Base-by-base conservation (phyloP, 495 filamentous ascomycete species). In the Neurospora sp. region DNA sequence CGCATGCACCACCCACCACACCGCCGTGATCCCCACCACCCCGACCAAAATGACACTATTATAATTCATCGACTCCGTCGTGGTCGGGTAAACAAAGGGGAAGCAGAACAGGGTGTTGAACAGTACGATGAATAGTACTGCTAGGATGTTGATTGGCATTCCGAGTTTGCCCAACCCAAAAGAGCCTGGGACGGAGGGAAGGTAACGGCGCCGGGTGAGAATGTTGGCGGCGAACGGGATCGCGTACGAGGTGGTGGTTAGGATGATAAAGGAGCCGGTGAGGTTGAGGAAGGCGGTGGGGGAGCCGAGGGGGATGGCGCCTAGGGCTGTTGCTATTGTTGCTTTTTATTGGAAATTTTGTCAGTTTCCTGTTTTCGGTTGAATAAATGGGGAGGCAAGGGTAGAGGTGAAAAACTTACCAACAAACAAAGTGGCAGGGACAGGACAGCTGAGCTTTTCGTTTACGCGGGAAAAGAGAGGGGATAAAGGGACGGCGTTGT, bases 41-140 rank as follows among this genome's bases (percentile, higher is more conserved):
- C 90, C 90, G 1, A 84, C 89, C 10, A 90, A 85, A 62, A 92
- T 89, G 1, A 90, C 87, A 69, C 85, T 88, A 2, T 90, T 90
- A 76, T 91, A 92, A 72, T 92, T 93, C 91, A 93, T 92, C n/a
- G 85, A 87, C 18, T 82, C 80, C 2, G 84, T 85, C 2, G 83
- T 82, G 1, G 86, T 85, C 0, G 91, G 90, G 70, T 89, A 74
- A 1, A 78, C 78, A 75, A 87, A 91, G 2, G 91, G 83, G 78
- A 94, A 93, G 73, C 90, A 93, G 80, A 91, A 94, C 70, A 94
- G 88, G 10, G 92, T 84, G 71, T 90, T 86, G 79, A 93, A 94
- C 31, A 89, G 82, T 1, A 87, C 76, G 71, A 94, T 95, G 73
- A 92, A 90, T 38, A 88, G 75, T 44, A 91, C 86, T 9, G 89